A percentile compares a stretch with the other conserved stretches of the same genome.
phyloP scores from a whole-genome alignment of 179 eudicot species.

The Silene vulgaris region DNA sequence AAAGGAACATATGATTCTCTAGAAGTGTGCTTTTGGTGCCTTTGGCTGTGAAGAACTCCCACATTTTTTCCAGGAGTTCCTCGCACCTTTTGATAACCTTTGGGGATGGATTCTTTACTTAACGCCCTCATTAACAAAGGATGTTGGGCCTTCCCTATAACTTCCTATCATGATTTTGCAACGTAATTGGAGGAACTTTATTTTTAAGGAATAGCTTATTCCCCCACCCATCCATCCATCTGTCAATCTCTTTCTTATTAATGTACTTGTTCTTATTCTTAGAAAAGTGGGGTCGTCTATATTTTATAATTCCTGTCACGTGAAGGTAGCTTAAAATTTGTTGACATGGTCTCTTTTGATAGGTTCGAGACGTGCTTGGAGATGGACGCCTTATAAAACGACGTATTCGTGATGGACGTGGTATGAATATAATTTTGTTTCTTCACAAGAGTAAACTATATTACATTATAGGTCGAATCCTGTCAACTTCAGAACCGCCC shows the following conservation, averaged over 20 bases:
- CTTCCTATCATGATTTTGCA: neutral
- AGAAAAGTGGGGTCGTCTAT: neutral
- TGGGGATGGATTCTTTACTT: neutral
- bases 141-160: neutral
- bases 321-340: neutral
- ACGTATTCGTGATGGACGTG: conserved; percentile 93
- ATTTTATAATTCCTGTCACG: neutral
- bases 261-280: neutral
- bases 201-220: neutral
- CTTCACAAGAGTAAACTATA: neutral
- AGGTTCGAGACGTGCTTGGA: conserved; percentile 99
- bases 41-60: too few species aligned
- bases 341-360: conserved; percentile 19
- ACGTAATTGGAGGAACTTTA: neutral
- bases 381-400: conserved; percentile 97
- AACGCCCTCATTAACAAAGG: neutral
- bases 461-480: neutral
- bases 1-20: too few species aligned
- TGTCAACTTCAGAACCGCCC: neutral
- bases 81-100: neutral
- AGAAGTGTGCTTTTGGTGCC: too few species aligned
- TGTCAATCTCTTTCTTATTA: neutral
- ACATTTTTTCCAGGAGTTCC: too few species aligned
- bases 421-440: conserved; percentile 28
- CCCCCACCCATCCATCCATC: neutral